phyloP scores from a whole-genome alignment of 2,329 filamentous ascomycete species.

The Sporothrix variecibatus region DNA sequence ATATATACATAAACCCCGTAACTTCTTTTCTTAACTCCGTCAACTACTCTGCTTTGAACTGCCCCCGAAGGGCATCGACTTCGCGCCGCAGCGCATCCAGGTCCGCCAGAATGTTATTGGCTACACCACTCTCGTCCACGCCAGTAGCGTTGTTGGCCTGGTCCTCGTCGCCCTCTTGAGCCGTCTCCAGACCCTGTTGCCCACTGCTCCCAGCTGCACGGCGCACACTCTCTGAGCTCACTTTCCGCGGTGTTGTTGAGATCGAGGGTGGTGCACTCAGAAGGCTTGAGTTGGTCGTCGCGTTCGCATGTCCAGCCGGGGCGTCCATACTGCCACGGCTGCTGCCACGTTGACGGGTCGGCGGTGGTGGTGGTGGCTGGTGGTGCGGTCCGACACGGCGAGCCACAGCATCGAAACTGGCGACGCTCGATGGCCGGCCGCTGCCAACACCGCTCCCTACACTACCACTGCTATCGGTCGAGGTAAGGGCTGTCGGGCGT shows the following conservation, averaged over 20 bases:
- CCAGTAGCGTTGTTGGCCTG: constrained; percentile 22
- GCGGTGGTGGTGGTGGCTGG: constrained; percentile 51
- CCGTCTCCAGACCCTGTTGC: constrained; percentile 29
- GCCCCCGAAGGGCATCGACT: constrained; percentile 65
- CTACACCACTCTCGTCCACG: constrained; percentile 41
- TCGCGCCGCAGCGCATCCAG: constrained; percentile 71
- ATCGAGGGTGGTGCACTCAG: background rate
- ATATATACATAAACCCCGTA: background rate
- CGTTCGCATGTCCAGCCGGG: background rate
- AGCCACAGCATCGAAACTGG: constrained; percentile 44
- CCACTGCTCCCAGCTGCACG: constrained; percentile 19
- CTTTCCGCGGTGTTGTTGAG: constrained; percentile 34
- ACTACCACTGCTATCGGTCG: background rate
- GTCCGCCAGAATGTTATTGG: constrained; percentile 69
- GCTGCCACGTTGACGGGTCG: constrained; percentile 49
- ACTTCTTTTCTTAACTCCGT: background rate
- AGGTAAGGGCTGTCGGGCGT: constrained; percentile 34
- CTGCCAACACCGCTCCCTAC: constrained; percentile 23
- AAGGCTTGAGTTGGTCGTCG: background rate
- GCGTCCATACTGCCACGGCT: constrained; percentile 49
- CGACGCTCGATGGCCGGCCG: constrained; percentile 48
- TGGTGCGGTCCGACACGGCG: constrained; percentile 33
- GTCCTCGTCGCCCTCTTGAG: constrained; percentile 32
- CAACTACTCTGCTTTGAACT: constrained; percentile 15
- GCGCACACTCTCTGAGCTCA: constrained; percentile 38